Conservation (phyloP, 345 rosid species). For the Citrus trifoliata region DNA sequence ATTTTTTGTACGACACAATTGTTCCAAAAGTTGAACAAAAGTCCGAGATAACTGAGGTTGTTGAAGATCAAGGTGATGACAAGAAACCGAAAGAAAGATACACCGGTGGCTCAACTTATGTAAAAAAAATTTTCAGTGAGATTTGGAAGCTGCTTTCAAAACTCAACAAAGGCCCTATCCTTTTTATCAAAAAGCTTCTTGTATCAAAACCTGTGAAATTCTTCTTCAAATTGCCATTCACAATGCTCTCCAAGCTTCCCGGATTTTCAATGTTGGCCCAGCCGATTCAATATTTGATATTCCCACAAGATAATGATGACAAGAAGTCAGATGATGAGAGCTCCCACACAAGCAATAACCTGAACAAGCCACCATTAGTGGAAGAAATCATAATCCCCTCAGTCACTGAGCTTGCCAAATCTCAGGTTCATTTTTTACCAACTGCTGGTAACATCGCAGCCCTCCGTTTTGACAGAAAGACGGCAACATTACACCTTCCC, state of each 20-base stretch:
- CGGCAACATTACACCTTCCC: slow-evolving; percentile 45
- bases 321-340: slow-evolving; percentile 10
- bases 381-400: slow-evolving; percentile 79
- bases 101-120: not conserved
- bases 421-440: slow-evolving; percentile 26
- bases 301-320: not conserved
- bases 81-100: not conserved
- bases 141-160: slow-evolving; percentile 28
- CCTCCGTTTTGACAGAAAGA: slow-evolving; percentile 40
- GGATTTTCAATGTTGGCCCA: slow-evolving; percentile 36
- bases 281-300: slow-evolving; percentile 25
- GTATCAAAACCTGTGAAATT: slow-evolving; percentile 27
- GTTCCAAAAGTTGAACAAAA: not conserved
- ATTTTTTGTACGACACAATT: not conserved
- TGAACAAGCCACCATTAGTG: slow-evolving; percentile 44
- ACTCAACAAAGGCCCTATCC: not conserved
- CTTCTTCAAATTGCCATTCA: slow-evolving; percentile 46
- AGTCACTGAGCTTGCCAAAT: slow-evolving; percentile 32
- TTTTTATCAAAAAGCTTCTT: not conserved
- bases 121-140: slow-evolving; percentile 12
- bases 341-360: not conserved
- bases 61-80: not conserved
- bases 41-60: not conserved
- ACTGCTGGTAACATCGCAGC: slow-evolving; percentile 23
- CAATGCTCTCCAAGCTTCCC: slow-evolving; percentile 50